A percentile compares a stretch with the other conserved stretches of the same genome.
Evolutionary conservation across 2,329 filamentous ascomycete genomes (phyloP).

Genomic region (Apiospora aurea): DNA sequence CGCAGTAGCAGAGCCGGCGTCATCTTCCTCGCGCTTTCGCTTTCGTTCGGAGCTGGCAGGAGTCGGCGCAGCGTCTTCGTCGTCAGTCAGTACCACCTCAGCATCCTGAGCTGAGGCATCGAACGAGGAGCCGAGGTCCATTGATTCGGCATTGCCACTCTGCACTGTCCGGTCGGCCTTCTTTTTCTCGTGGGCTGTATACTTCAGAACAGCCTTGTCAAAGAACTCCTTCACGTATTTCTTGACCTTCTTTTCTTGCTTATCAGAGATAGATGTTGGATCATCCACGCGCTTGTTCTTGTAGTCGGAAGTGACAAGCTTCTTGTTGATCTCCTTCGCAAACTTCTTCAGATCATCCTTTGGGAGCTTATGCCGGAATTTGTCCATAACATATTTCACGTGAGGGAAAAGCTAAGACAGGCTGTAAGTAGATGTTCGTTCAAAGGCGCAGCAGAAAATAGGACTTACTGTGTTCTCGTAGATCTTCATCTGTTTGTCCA

Average conservation of each 20-base stretch:
- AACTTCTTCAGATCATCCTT: constrained; percentile 75
- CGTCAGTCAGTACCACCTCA: constrained; percentile 48
- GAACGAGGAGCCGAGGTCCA: constrained; percentile 28
- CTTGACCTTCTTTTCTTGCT: constrained; percentile 83
- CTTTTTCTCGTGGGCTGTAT: constrained; percentile 69
- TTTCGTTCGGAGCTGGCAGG: constrained; percentile 64
- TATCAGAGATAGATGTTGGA: constrained; percentile 75
- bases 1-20: constrained; percentile 48
- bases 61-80: constrained; percentile 51
- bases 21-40: constrained; percentile 65
- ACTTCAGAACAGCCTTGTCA: constrained; percentile 84
- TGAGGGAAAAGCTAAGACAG: constrained; percentile 75
- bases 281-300: constrained; percentile 87
- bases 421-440: not conserved
- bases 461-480: constrained; percentile 87
- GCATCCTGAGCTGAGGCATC: constrained; percentile 37
- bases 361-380: constrained; percentile 85
- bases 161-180: constrained; percentile 54
- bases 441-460: constrained; percentile 31
- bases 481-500: constrained; percentile 92
- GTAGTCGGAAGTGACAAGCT: constrained; percentile 89
- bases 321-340: constrained; percentile 78
- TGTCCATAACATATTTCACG: constrained; percentile 85
- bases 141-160: constrained; percentile 35
- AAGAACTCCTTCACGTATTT: constrained; percentile 85